These are phyloP conservation scores for Verticillium nonalfalfae DNA, from an alignment of 2,329 filamentous ascomycete genomes.

Conservation along the genomic window DNA sequence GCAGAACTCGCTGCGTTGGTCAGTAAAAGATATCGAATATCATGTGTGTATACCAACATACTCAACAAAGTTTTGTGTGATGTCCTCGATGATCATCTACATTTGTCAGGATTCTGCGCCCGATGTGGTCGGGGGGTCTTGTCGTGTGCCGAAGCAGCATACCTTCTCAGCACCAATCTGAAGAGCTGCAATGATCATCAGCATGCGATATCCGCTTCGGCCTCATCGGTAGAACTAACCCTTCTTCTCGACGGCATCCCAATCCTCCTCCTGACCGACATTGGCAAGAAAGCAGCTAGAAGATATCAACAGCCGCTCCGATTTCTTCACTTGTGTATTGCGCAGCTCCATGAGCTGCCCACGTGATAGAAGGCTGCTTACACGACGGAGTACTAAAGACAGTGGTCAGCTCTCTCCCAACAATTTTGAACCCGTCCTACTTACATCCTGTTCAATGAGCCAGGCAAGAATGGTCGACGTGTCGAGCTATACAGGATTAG, in stretches of 20 bases:
- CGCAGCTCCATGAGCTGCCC: no score
- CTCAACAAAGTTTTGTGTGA: conserved; percentile 67
- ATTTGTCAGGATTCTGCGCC: not conserved
- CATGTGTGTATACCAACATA: not conserved
- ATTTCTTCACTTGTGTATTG: no score
- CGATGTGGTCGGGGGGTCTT: no score
- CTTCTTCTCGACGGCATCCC: conserved; percentile 38
- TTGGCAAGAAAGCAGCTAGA: conserved; percentile 46
- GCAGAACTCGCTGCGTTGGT: conserved; percentile 49
- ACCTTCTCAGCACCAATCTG: conserved; percentile 11
- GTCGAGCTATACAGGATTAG: conserved; percentile 2
- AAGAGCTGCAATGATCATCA: conserved; percentile 4
- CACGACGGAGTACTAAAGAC: conserved; percentile 6
- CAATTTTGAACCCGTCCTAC: not conserved
- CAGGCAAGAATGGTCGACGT: conserved; percentile 10
- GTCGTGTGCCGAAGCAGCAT: not conserved
- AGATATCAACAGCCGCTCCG: not conserved
- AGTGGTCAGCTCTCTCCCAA: not conserved
- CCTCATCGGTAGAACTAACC: not conserved
- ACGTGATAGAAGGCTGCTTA: not conserved
- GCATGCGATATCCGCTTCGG: not conserved
- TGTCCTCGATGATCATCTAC: conserved; percentile 48
- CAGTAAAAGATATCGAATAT: not conserved
- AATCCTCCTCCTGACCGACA: conserved; percentile 68
- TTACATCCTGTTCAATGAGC: conserved; percentile 4